Percentiles rank a stretch among this genome's conserved stretches.
Evolutionary conservation across 208 protist species (phyloP).

Genomic region (Trypanosoma scelopori): DNA sequence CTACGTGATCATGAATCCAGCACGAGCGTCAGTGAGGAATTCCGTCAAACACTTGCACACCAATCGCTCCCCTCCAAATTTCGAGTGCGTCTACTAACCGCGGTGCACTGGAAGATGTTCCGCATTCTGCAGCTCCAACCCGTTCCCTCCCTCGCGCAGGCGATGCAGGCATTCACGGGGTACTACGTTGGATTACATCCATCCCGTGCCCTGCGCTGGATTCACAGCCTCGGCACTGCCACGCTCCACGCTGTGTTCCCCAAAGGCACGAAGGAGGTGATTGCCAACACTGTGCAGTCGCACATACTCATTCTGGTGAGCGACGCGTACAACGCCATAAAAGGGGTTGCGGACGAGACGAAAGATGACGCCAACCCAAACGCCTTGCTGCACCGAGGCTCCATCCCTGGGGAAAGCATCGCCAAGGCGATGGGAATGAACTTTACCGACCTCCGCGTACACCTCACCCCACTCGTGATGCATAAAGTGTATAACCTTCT

Average conservation of each 20-base stretch:
- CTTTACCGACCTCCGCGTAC: slow-evolving; percentile 32
- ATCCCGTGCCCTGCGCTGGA: slow-evolving; percentile 65
- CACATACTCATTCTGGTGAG: slow-evolving; percentile 68
- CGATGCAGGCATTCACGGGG: slow-evolving; percentile 43
- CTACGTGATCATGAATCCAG: slow-evolving; percentile 56
- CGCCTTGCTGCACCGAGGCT: neutral
- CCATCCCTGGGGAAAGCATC: slow-evolving; percentile 28
- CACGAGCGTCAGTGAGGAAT: slow-evolving; percentile 26
- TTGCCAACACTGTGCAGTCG: slow-evolving; percentile 52
- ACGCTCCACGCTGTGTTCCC: slow-evolving; percentile 51
- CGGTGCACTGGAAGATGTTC: slow-evolving; percentile 49
- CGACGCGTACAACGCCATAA: slow-evolving; percentile 32
- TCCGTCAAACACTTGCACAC: slow-evolving; percentile 30
- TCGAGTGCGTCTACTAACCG: slow-evolving; percentile 42
- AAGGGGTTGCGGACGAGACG: neutral
- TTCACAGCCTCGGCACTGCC: slow-evolving; percentile 58
- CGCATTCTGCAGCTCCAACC: slow-evolving; percentile 18
- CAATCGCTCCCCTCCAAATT: slow-evolving; percentile 27
- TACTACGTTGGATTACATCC: slow-evolving; percentile 58
- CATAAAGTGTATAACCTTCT: slow-evolving; percentile 32
- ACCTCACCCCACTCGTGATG: slow-evolving; percentile 34
- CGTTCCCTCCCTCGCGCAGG: slow-evolving; percentile 37
- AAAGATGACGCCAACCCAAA: neutral
- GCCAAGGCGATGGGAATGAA: slow-evolving; percentile 34
- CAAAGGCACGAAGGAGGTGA: slow-evolving; percentile 52